phyloP scores from a whole-genome alignment of 1,139 yeast genomes.

The Yamadazyma pseudoaaseri region DNA sequence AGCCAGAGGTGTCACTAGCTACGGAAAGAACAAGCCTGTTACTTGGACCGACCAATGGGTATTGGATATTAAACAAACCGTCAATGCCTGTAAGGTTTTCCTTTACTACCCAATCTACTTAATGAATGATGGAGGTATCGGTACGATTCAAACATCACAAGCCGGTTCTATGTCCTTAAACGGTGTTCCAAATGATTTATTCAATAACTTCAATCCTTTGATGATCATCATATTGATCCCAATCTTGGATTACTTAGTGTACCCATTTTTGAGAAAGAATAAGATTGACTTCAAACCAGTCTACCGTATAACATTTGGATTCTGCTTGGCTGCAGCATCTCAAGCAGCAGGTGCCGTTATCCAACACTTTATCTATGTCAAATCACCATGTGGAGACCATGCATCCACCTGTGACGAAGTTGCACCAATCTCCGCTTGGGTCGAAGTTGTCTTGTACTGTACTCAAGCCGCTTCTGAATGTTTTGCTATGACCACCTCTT shows the following conservation, averaged over 20 bases:
- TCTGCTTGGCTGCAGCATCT: conserved; percentile 32
- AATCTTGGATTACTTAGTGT: conserved; percentile 54
- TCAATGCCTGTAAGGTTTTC: conserved; percentile 61
- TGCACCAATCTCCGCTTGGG: conserved; percentile 57
- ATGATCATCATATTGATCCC: conserved; percentile 67
- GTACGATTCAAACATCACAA: conserved; percentile 60
- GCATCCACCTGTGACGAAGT: conserved; percentile 43
- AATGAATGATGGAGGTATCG: conserved; percentile 65
- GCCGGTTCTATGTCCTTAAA: conserved; percentile 65
- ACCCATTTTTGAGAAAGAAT: conserved; percentile 56
- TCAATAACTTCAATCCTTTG: conserved; percentile 66
- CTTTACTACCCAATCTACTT: conserved; percentile 62
- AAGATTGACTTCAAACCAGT: conserved; percentile 39
- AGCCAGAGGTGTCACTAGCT: conserved; percentile 33
- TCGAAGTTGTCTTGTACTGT: conserved; percentile 48
- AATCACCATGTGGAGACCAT: conserved; percentile 40
- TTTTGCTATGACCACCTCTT: conserved; percentile 65
- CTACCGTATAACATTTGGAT: conserved; percentile 36
- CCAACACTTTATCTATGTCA: conserved; percentile 32
- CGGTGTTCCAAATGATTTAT: conserved; percentile 72
- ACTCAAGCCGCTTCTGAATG: conserved; percentile 67
- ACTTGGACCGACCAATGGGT: conserved; percentile 59
- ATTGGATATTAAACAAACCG: conserved; percentile 56
- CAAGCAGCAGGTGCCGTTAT: conserved; percentile 43
- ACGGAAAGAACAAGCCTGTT: conserved; percentile 28